Evolutionary conservation across 2,329 filamentous ascomycete genomes (phyloP).

Genomic region (Cercospora beticola): DNA sequence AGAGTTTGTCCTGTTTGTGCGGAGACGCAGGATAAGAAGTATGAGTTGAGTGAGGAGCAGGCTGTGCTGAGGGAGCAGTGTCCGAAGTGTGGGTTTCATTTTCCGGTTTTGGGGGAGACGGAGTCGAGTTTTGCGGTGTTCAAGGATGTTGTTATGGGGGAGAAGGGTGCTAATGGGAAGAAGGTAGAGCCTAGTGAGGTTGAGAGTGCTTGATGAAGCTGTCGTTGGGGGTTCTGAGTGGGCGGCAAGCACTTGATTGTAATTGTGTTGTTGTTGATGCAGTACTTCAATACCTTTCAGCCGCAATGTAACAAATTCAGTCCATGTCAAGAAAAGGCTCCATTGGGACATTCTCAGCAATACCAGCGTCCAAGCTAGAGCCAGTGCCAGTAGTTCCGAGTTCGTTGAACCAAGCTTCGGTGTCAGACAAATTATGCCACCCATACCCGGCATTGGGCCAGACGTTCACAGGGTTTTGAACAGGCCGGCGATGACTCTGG

Average conservation of each 20-base stretch:
- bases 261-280: neutral
- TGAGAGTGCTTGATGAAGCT: neutral
- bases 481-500: neutral
- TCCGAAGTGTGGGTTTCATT: slow-evolving; percentile 12
- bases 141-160: slow-evolving; percentile 6
- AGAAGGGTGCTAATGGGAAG: neutral
- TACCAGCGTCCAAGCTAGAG: neutral
- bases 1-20: slow-evolving; percentile 13
- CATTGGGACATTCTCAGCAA: neutral
- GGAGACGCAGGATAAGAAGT: slow-evolving; percentile 12
- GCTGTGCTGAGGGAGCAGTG: slow-evolving; percentile 4
- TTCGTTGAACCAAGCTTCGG: neutral
- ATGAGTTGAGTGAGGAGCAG: slow-evolving; percentile 12
- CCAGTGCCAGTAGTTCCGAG: neutral
- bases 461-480: neutral
- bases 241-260: neutral
- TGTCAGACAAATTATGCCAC: neutral
- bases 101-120: slow-evolving; percentile 12
- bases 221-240: neutral
- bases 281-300: neutral
- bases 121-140: slow-evolving; percentile 13
- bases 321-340: neutral
- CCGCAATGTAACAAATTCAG: neutral
- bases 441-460: neutral
- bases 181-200: neutral